Evolutionary conservation across 2,329 filamentous ascomycete genomes (phyloP).

Genomic region (Pyricularia pennisetigena): DNA sequence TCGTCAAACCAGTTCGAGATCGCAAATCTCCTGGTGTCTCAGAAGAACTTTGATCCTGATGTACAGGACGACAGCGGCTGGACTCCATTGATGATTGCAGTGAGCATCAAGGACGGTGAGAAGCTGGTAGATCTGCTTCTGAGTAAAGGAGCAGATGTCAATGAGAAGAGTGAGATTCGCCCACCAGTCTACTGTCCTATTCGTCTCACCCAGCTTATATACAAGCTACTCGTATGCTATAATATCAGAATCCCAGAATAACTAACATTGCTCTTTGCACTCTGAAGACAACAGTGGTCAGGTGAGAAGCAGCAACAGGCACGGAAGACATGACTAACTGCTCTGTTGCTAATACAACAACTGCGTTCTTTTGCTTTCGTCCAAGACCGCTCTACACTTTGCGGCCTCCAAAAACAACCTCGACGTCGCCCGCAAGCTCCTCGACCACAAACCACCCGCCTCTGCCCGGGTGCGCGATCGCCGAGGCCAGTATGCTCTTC

Average conservation of each 20-base stretch:
- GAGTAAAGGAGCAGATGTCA: slow-evolving; percentile 59
- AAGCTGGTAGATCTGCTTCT: slow-evolving; percentile 59
- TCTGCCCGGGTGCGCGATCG: slow-evolving; percentile 74
- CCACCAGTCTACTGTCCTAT: neutral
- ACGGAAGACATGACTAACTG: neutral
- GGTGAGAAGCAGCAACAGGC: slow-evolving; percentile 22
- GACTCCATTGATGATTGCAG: slow-evolving; percentile 78
- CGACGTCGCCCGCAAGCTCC: slow-evolving; percentile 67
- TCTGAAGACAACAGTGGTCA: slow-evolving; percentile 53
- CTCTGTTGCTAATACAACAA: neutral
- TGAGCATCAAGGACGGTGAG: slow-evolving; percentile 63
- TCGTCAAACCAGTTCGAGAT: slow-evolving; percentile 75
- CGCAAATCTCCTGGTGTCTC: slow-evolving; percentile 59
- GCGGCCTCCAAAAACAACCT: slow-evolving; percentile 83
- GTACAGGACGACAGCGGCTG: slow-evolving; percentile 70
- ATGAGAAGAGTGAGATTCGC: slow-evolving; percentile 48
- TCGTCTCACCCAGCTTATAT: neutral
- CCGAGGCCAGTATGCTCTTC: slow-evolving; percentile 80
- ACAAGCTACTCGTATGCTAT: neutral
- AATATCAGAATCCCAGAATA: neutral
- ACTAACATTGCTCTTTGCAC: neutral
- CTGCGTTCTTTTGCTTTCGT: neutral
- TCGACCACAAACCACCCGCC: slow-evolving; percentile 59
- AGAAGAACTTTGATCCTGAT: slow-evolving; percentile 73
- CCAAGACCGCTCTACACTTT: slow-evolving; percentile 80